Base-by-base conservation (phyloP, 352 stramenopile species). In the Globisporangium echinulatum region DNA sequence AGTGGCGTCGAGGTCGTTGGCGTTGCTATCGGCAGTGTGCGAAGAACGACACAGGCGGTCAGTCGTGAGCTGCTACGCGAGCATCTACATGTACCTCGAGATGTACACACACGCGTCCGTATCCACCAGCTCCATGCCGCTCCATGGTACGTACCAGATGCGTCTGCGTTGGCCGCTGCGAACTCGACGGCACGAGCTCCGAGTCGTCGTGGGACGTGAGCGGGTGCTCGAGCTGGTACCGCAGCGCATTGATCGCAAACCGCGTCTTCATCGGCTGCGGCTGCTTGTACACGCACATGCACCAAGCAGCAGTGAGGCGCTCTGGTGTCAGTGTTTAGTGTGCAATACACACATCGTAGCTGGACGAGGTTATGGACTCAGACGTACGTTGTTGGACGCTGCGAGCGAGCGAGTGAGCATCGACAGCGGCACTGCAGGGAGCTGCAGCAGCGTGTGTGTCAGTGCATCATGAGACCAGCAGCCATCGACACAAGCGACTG, bases 151-250 rank as follows among this genome's bases (percentile, higher is more conserved):
- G 43, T 72, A 88, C 81, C 53, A 87, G 50, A 37, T 82, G 72
- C 9, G 77, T 54, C 54, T 80, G 68, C 7, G 81, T 90, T 33
- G 67, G 59, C 19, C 70, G 67, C 56, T 87, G 75, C 19, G 72
- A 85, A 54, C 69, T 75, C 2, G 68, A 49, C 38, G 70, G 70
- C 56, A 70, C 71, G 17, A 90, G 52, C 7, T 87, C 75, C 36
- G 71, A 80, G 59, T 93, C 81, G 61, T 91, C 81, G 49, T 91
- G 83, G 1, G 83, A 87, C 38, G 81, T 93, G 14, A 93, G 64
- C 0, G 83, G 83, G 52, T 93, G 80, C n/a, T 85, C 67, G 9
- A 93, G 64, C 46, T 93, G 80, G 48, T 91, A 90, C 0, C 79
- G 79, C 42, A 90, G 71, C 47, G 81, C 81, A 25, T 90, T 90